Evolutionary conservation across 176 grass and related monocot species (phyloP), one percentile per base, ranked within the genome.

Genomic region (Musa schizocarpa): DNA sequence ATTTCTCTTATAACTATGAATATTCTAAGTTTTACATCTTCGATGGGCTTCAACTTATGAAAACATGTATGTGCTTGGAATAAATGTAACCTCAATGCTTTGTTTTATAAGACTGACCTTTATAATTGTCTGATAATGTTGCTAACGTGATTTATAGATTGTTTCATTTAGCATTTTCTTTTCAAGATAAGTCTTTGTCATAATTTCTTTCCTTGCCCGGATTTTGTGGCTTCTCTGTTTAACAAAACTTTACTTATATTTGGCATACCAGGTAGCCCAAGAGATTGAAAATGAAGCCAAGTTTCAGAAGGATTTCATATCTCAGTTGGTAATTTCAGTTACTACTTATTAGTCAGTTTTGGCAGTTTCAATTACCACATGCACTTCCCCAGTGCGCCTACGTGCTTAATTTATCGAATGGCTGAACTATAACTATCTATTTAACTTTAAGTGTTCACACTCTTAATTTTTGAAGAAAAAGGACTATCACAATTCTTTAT

Each of bases 281-380:
- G 94, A 82, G 68, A 93, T 97, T 43, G 78, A 91, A 75, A 58
- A 79, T 5, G 90, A 97, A 82, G 94, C 84, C n/a, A 92, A 82
- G 78, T 93, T 76, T 75, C 86, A 97, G 67, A 91, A 89, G 63
- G 84, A 97, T 82, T 91, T 91, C 82, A 89, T 93, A 62, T 84
- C 82, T 77, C 86, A 93, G 68, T 50, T 91, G 84, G 90, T 91
- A 75, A 88, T 84, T 89, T 17, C 48, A 52, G 52, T 63, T 11
- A 23, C 56, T 72, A 52, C 29, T 34, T 34, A 34, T 34, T 34
- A 34, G 29, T 34, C 29, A 5, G 6, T 70, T 50, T n/a, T 50
- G 34, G 14, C 49, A 19, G 25, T 69, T 70, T 70, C 48, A 50
- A 50, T 11, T n/a, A 50, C 1, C 20, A 7, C 19, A n/a, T 43